These are phyloP conservation scores for Acephala macrosclerotiorum DNA, from an alignment of 2,329 filamentous ascomycete species.

Conservation along the genomic window DNA sequence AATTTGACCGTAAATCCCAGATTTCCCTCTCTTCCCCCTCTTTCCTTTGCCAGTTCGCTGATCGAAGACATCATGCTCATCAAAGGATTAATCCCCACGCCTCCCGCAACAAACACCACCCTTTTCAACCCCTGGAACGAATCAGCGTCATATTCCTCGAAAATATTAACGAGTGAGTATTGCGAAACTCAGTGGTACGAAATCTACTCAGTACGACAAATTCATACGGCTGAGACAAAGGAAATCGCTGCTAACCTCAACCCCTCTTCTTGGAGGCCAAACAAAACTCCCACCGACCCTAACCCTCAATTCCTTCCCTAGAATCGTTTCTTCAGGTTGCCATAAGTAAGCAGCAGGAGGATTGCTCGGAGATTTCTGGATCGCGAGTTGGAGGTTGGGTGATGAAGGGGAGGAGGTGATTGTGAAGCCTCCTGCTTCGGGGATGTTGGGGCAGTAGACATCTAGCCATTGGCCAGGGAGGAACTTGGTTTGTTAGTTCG, in stretches of 20 bases:
- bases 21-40: not conserved
- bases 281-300: slow-evolving; percentile 83
- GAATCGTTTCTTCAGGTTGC: slow-evolving; percentile 61
- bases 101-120: slow-evolving; percentile 68
- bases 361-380: slow-evolving; percentile 75
- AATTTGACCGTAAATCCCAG: slow-evolving; percentile 31
- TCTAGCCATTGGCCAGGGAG: slow-evolving; percentile 90
- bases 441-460: slow-evolving; percentile 73
- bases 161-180: too few species aligned
- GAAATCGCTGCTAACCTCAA: too few species aligned
- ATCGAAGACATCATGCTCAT: slow-evolving; percentile 41
- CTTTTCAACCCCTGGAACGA: slow-evolving; percentile 63
- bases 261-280: slow-evolving; percentile 67
- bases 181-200: too few species aligned
- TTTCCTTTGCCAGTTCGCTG: not conserved
- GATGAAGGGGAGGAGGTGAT: slow-evolving; percentile 75
- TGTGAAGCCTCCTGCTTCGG: slow-evolving; percentile 84
- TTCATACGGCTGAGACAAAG: too few species aligned
- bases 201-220: too few species aligned
- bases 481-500: slow-evolving; percentile 59
- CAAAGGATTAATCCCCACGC: slow-evolving; percentile 46
- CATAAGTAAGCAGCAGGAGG: slow-evolving; percentile 81
- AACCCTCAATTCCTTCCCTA: slow-evolving; percentile 66
- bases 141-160: too few species aligned
- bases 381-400: slow-evolving; percentile 76